Percentiles rank a stretch among this genome's conserved stretches.
phyloP scores from a whole-genome alignment of 1,284 basidiomycete species.

The Volvariella surrecta region DNA sequence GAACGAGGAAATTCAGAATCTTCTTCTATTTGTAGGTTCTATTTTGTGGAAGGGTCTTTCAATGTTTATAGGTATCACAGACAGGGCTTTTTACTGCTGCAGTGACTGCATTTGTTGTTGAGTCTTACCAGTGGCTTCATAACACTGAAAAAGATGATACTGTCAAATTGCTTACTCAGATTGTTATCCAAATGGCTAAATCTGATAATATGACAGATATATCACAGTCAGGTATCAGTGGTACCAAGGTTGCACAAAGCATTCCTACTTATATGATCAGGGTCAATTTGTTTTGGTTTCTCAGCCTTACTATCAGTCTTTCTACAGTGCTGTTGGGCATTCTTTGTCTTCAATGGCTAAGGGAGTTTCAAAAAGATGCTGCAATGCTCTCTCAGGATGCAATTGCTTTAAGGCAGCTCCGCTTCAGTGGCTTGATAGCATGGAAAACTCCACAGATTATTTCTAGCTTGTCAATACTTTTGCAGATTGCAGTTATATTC shows the following conservation, averaged over 20 bases:
- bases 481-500: neutral
- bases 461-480: neutral
- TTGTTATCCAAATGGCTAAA: neutral
- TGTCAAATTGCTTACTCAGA: neutral
- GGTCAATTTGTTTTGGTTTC: conserved; percentile 2
- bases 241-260: neutral
- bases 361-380: conserved; percentile 1
- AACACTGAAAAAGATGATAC: neutral
- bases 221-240: neutral
- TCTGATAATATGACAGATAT: neutral
- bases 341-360: conserved; percentile 2
- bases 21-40: conserved; percentile 2
- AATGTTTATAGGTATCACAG: neutral
- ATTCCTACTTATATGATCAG: neutral
- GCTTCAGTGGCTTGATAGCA: neutral
- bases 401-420: conserved; percentile 1
- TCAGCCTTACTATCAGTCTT: conserved; percentile 2
- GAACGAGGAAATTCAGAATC: conserved; percentile 2
- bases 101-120: conserved; percentile 3
- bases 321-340: neutral
- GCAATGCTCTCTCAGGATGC: neutral
- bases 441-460: conserved; percentile 1
- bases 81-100: conserved; percentile 1
- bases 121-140: conserved; percentile 2
- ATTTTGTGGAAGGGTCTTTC: neutral